These are phyloP conservation scores for Suhomyces bokatorum DNA, from an alignment of 1,139 yeast genomes.

Conservation along the genomic window DNA sequence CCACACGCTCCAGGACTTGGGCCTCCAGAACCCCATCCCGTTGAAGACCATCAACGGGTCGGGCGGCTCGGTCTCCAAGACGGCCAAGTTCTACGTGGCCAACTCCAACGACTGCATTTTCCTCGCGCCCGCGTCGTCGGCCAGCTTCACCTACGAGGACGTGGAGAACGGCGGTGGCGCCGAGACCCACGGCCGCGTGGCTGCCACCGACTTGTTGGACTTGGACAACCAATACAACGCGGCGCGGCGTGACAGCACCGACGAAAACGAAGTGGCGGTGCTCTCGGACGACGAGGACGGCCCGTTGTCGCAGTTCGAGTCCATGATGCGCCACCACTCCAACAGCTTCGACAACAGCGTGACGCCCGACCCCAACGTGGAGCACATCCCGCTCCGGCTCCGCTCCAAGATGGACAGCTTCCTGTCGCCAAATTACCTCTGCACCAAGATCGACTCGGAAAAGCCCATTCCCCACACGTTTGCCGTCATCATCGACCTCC, in stretches of 20 bases:
- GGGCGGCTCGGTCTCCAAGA: conserved; percentile 29
- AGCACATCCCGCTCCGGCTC: conserved; percentile 13
- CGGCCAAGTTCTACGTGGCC: conserved; percentile 37
- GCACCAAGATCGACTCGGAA: conserved; percentile 43
- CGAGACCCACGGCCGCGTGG: conserved; percentile 9
- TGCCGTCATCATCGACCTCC: conserved; percentile 44
- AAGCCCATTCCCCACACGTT: conserved; percentile 49
- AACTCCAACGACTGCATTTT: conserved; percentile 45
- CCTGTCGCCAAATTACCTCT: conserved; percentile 41
- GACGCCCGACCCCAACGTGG: conserved; percentile 13
- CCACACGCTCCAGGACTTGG: conserved; percentile 37
- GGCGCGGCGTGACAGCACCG: conserved; percentile 2
- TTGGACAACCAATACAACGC: conserved; percentile 8
- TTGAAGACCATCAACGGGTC: conserved; percentile 28
- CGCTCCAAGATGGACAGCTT: conserved; percentile 21
- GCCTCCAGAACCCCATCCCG: conserved; percentile 44
- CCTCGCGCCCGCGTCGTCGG: conserved; percentile 43
- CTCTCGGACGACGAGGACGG: conserved; percentile 14
- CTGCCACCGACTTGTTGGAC: conserved; percentile 11
- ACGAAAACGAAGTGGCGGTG: conserved; percentile 12
- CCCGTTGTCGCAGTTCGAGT: not conserved
- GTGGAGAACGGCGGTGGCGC: conserved; percentile 42
- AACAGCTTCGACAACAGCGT: conserved; percentile 7
- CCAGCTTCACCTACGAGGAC: conserved; percentile 48
- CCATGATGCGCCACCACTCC: conserved; percentile 3